These are phyloP conservation scores for Acanthamoeba divionensis DNA, from an alignment of 208 protist species.

Conservation along the genomic window DNA sequence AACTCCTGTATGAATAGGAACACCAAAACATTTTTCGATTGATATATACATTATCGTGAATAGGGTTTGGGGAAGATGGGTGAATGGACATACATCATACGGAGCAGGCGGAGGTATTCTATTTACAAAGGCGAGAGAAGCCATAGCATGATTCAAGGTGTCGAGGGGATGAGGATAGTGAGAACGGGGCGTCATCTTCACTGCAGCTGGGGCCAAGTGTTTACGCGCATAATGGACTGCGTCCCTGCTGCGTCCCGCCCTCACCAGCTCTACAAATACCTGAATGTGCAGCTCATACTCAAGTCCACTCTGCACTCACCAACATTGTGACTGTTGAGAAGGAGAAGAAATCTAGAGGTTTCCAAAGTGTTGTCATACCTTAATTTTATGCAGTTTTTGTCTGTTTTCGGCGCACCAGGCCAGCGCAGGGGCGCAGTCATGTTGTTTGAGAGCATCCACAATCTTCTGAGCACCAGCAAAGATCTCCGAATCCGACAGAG, in stretches of 20 bases:
- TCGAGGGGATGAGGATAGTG: neutral
- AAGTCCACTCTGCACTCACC: neutral
- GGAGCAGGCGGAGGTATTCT: neutral
- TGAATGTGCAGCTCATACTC: conserved; percentile 40
- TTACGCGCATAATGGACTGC: conserved; percentile 52
- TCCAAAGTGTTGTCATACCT: neutral
- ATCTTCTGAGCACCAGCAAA: neutral
- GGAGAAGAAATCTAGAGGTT: neutral
- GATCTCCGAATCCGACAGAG: conserved; percentile 21
- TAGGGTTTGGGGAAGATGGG: neutral
- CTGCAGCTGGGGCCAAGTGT: neutral
- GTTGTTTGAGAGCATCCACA: neutral
- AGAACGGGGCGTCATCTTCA: neutral
- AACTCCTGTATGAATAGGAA: neutral
- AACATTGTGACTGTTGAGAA: neutral
- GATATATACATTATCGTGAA: neutral
- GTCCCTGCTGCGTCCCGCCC: neutral
- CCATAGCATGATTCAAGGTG: neutral
- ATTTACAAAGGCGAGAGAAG: neutral
- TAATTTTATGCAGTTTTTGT: neutral
- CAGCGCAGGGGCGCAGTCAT: neutral
- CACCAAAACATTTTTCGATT: neutral
- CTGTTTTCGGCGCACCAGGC: conserved; percentile 4
- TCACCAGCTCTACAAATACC: conserved; percentile 21
- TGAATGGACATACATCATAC: no score